Evolutionary conservation across 371 early-diverging fungal species (phyloP), one percentile per base, ranked within the genome.

Genomic region (Batkoa obscura): DNA sequence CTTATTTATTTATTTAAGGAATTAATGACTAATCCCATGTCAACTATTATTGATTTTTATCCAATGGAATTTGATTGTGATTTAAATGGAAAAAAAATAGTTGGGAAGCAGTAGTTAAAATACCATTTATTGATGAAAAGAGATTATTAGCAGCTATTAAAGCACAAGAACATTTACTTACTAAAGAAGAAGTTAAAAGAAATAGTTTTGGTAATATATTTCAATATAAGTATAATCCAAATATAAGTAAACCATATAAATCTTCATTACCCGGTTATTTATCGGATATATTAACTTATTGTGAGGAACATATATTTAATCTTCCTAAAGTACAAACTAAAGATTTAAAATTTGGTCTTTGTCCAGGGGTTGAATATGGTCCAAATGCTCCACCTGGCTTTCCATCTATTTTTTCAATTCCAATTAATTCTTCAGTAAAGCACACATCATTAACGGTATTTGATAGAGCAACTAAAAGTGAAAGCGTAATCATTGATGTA

Each of bases 81-180:
- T 65, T 70, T 94, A 78, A 96, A 99, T 66, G 99, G 99, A 99
- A 98, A 69, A 88, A 91, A 67, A 84, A 82, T 73, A 75, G 84
- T 15, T 99, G 99, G 99, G 94, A 98, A 75, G 96, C 82, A 65
- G 37, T 17, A n/a, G 33, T 56, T 41, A 17, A 57, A 43, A 8
- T 97, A 48, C 90, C 94, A 5, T 97, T 95, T 61, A 92, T 96
- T 57, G 94, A 97, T 53, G 81, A 88, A 61, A 70, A 78, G 30
- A 75, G 93, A 49, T 69, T 97, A 38, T 64, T 89, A 55, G 64
- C 71, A 5, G 95, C 94, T 33, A 39, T 34, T 4, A 32, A 34
- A 17, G 5, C 15, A 5, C 12, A n/a, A 23, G 6, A 53, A 12
- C 36, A 2, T 15, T 10, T n/a, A 39, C 41, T 53, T 8, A 53